A percentile compares a stretch with the other conserved stretches of the same genome.
phyloP scores from a whole-genome alignment of 2,329 filamentous ascomycete species.

The Sporothrix variecibatus region DNA sequence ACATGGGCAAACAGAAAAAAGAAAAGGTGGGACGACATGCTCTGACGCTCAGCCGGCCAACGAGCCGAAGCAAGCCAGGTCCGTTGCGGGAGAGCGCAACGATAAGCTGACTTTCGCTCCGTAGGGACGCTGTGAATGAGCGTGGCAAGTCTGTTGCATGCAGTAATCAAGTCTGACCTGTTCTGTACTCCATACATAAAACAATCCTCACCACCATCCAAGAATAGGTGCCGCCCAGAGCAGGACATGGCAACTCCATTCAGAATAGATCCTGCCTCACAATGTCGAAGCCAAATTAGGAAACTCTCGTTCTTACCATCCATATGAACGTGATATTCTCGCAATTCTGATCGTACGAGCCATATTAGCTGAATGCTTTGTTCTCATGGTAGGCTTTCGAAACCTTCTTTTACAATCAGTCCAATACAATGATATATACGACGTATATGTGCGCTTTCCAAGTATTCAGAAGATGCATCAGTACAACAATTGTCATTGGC shows the following conservation, averaged over 20 bases:
- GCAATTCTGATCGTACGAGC: not conserved
- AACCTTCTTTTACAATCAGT: no score
- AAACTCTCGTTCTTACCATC: not conserved
- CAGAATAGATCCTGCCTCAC: not conserved
- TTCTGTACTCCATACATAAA: no score
- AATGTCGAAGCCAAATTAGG: not conserved
- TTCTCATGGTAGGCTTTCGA: no score
- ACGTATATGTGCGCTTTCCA: no score
- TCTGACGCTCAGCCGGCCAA: not conserved
- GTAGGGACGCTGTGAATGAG: not conserved
- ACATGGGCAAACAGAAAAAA: not conserved
- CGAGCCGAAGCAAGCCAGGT: not conserved
- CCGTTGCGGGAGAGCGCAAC: not conserved
- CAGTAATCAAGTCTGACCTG: not conserved
- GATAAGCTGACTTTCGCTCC: not conserved
- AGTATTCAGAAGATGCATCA: no score
- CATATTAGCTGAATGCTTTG: not conserved
- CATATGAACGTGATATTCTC: not conserved
- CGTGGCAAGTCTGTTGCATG: not conserved
- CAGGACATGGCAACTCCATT: no score
- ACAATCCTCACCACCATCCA: not conserved
- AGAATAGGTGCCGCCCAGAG: not conserved
- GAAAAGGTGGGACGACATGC: not conserved
- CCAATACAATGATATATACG: no score
- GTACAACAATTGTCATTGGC: not conserved